Evolutionary conservation across 805 yeast genomes (phyloP).

Genomic region (Allodekkera sacchari): DNA sequence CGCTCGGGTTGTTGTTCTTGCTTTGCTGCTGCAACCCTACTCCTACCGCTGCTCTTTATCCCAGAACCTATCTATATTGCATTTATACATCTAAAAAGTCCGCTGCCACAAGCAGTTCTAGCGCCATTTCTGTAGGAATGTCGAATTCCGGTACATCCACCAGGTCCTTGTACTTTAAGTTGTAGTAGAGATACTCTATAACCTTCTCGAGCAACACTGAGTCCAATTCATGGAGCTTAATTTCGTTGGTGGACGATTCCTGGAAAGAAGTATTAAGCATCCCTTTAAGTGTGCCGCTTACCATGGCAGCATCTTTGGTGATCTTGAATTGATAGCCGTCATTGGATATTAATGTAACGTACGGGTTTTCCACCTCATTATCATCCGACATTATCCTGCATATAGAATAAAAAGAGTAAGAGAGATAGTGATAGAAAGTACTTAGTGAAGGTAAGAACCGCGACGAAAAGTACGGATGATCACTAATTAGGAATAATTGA

Average conservation of each 20-base stretch:
- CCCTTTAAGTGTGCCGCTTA: conserved; percentile 54
- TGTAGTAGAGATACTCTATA: conserved; percentile 77
- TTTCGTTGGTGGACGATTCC: conserved; percentile 50
- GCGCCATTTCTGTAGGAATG: conserved; percentile 88
- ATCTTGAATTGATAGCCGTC: conserved; percentile 61
- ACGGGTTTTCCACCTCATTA: conserved; percentile 19
- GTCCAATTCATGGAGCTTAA: conserved; percentile 56
- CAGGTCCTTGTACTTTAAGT: conserved; percentile 54
- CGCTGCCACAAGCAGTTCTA: conserved; percentile 87
- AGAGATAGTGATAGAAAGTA: too few species aligned
- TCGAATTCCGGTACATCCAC: conserved; percentile 77
- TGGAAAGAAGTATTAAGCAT: conserved; percentile 49
- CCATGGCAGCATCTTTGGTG: conserved; percentile 65
- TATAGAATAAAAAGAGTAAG: too few species aligned
- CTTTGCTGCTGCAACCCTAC: too few species aligned
- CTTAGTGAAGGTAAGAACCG: too few species aligned
- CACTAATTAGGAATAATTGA: too few species aligned
- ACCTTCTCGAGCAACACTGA: conserved; percentile 68
- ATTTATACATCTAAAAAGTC: conserved; percentile 68
- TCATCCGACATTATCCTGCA: conserved; percentile 22
- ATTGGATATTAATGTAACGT: conserved; percentile 61
- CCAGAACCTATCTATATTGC: too few species aligned
- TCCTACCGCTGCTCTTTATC: conserved; percentile 4
- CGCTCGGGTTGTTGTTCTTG: too few species aligned
- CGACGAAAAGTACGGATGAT: too few species aligned